Evolutionary conservation across 805 yeast species (phyloP), one percentile per base, ranked within the genome.

Genomic region (Pichia sporocuriosa): DNA sequence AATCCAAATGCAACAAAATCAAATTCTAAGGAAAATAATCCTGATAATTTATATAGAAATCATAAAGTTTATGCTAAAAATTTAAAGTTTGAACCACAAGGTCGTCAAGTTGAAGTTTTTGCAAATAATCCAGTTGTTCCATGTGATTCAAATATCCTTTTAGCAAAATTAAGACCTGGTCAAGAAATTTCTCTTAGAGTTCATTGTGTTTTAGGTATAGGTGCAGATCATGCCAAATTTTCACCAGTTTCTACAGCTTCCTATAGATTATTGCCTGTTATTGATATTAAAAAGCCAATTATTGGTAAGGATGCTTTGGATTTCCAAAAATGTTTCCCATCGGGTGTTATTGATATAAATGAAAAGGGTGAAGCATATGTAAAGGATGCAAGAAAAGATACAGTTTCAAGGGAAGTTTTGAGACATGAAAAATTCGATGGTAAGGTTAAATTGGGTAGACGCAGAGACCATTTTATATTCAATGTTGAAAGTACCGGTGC

Each of bases 191-290:
- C 90, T 22, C 70, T 93, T 50, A 73, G 88, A 57, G 95, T 84
- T 43, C 96, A 88, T 66, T 93, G 97, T 61, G 71, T 89, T 24
- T 71, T 90, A 48, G 98, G 98, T 44, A 67, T 85, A 51, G 98
- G 57, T 39, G 66, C 87, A 32, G 98, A 93, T 62, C 98, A 93
- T 64, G 97, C 98, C 45, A 93, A 93, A 65, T 93, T 86, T 61
- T 87, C 97, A 7, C 98, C 98, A 5, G 98, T 93, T 10, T 77
- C 95, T 15, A 93, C 98, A 12, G 97, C 98, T 3, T 85, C 96
- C 12, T 93, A 93, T 67, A 76, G 98, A 65, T 71, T 93, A 57
- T 65, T 93, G 68, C 98, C 98, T 13, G 81, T 77, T 21, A 89
- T 89, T 53, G 79, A 83, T 48, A 87, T 93, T 40, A 60, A 68